Evolutionary conservation across 2,329 filamentous ascomycete genomes (phyloP), one percentile per base, ranked within the genome.

Genomic region (Nemania bipapillata): DNA sequence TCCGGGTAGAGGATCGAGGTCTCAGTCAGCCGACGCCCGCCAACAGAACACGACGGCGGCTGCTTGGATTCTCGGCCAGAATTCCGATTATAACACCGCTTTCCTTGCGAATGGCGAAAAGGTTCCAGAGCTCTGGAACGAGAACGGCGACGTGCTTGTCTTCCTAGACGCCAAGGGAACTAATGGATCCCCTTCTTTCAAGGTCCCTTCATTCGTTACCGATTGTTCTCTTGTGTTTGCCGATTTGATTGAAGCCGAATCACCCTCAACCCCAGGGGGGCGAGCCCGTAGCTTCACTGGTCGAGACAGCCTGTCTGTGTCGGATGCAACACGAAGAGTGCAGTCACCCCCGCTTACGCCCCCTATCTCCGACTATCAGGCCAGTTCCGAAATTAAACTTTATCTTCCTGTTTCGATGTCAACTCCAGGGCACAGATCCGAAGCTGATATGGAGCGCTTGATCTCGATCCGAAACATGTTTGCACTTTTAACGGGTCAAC

Each of bases 91-190:
- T 75, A 89, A 87, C 74, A 80, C 84, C 0, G 76, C 81, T 6
- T 83, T 83, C 35, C 78, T 90, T 61, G 76, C 81, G 24, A 85
- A 84, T 50, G 85, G 83, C 22, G 87, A 90, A 72, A 88, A 86
- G 81, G 86, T 91, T 3, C 87, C 89, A 1, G 89, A 91, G 76
- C 78, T 91, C 22, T 91, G 89, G 89, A 87, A 89, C 71, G 87
- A 90, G 63, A 80, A 78, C 59, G 88, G 86, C 45, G 85, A 85
- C 68, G 83, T 90, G 26, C 81, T 83, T 58, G 83, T 91, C 22
- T 88, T 88, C 72, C 79, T 91, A 3, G 86, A 86, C 64, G 83
- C 88, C 0, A 83, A 81, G 63, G 80, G 80, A 4, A 84, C 81
- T 66, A 84, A 84, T 9, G 79, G 77, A 8, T 86, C 86, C 0